These are phyloP conservation scores for Agaricus sinodeliciosus DNA, from an alignment of 768 basidiomycete species.

Conservation along the genomic window DNA sequence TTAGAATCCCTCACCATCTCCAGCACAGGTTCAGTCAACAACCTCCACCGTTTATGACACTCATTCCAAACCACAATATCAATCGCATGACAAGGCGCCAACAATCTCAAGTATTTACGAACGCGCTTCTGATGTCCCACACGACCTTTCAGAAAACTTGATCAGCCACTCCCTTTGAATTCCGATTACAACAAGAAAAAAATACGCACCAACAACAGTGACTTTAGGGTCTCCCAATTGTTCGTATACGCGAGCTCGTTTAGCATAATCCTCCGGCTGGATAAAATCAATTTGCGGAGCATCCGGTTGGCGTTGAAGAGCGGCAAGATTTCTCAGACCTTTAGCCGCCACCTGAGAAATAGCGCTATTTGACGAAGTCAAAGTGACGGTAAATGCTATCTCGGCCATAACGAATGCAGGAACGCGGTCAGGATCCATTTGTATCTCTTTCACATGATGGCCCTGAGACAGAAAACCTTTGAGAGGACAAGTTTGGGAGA, in stretches of 20 bases:
- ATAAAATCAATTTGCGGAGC: constrained; percentile 44
- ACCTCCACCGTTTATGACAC: constrained; percentile 70
- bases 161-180: constrained; percentile 5
- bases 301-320: constrained; percentile 57
- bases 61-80: constrained; percentile 81
- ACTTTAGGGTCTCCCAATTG: constrained; percentile 73
- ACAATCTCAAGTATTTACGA: constrained; percentile 58
- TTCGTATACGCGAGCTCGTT: constrained; percentile 70
- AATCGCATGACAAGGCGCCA: constrained; percentile 58
- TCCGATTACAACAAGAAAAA: not conserved
- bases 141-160: constrained; percentile 42
- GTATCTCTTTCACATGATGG: constrained; percentile 42
- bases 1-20: constrained; percentile 27
- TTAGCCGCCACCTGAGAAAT: constrained; percentile 66
- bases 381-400: constrained; percentile 62
- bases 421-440: constrained; percentile 43
- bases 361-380: constrained; percentile 62
- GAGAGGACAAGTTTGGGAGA: not conserved
- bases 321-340: constrained; percentile 60
- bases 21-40: constrained; percentile 53
- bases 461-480: constrained; percentile 19
- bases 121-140: constrained; percentile 76
- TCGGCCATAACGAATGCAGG: constrained; percentile 65
- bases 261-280: constrained; percentile 57
- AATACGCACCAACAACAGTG: constrained; percentile 54